Conservation (phyloP, 805 yeast genomes). For the Pichia heedii region DNA sequence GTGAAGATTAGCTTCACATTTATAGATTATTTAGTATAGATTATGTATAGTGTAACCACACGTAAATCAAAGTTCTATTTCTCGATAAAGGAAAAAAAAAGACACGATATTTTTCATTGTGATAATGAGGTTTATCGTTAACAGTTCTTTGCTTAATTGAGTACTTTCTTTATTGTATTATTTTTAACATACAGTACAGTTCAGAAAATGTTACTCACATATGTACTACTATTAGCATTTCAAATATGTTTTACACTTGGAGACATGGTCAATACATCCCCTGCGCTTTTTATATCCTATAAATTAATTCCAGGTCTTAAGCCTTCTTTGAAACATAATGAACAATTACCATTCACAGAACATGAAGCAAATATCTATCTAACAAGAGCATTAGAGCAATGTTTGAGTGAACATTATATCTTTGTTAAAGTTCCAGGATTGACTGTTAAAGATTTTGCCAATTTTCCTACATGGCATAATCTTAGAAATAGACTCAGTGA, state of each 20-base stretch:
- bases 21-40: too few species aligned
- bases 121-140: too few species aligned
- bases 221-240: neutral
- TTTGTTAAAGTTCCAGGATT: conserved; percentile 49
- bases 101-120: too few species aligned
- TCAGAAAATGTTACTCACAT: neutral
- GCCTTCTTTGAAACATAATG: conserved; percentile 22
- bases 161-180: too few species aligned
- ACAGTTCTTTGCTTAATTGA: too few species aligned
- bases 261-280: conserved; percentile 8
- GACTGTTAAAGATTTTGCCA: conserved; percentile 35
- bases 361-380: conserved; percentile 18
- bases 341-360: conserved; percentile 23
- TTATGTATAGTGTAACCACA: too few species aligned
- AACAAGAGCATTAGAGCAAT: conserved; percentile 24
- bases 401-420: conserved; percentile 50
- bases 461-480: conserved; percentile 36
- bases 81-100: too few species aligned
- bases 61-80: too few species aligned
- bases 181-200: too few species aligned
- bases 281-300: conserved; percentile 23
- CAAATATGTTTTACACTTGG: neutral
- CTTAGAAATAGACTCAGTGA: conserved; percentile 41
- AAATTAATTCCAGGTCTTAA: conserved; percentile 23
- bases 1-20: neutral